A percentile compares a stretch with the other conserved stretches of the same genome.
Conservation (phyloP, 2,329 filamentous ascomycete species). For the Ceratocystis cacaofunesta region DNA sequence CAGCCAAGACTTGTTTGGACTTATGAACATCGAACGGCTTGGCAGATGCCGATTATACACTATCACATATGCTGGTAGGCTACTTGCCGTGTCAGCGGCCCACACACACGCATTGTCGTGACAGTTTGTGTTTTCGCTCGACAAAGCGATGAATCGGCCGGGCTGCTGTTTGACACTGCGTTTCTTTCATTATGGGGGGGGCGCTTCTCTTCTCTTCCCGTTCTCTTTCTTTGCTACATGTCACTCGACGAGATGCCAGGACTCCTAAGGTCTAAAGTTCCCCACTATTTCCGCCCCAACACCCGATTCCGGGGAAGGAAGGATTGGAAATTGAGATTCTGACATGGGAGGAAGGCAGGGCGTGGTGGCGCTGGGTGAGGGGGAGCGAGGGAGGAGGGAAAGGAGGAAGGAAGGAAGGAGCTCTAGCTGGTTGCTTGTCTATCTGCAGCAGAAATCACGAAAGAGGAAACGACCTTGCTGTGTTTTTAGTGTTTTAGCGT, state of each 20-base stretch:
- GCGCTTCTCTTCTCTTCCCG: neutral
- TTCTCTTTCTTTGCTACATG: neutral
- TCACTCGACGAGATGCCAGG: neutral
- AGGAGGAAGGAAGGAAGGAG: neutral
- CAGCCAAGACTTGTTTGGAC: neutral
- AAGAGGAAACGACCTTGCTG: neutral
- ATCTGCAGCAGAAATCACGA: neutral
- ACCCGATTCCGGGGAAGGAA: slow-evolving; percentile 5
- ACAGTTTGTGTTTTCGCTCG: neutral
- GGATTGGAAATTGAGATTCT: neutral
- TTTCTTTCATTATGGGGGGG: neutral
- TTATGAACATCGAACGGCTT: neutral
- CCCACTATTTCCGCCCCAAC: slow-evolving; percentile 1
- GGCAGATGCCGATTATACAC: neutral
- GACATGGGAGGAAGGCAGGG: neutral
- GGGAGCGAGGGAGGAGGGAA: neutral
- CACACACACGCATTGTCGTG: neutral
- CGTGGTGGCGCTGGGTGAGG: too few species aligned
- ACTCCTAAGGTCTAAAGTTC: neutral
- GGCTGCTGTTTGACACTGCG: neutral
- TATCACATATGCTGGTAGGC: too few species aligned
- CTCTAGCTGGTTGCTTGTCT: neutral
- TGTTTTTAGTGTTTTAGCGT: neutral
- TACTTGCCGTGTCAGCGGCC: too few species aligned
- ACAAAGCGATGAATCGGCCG: neutral